Evolutionary conservation across 371 early-diverging fungal genomes (phyloP), one percentile per base, ranked within the genome.

Genomic region (Dinochytrium kinnereticum): DNA sequence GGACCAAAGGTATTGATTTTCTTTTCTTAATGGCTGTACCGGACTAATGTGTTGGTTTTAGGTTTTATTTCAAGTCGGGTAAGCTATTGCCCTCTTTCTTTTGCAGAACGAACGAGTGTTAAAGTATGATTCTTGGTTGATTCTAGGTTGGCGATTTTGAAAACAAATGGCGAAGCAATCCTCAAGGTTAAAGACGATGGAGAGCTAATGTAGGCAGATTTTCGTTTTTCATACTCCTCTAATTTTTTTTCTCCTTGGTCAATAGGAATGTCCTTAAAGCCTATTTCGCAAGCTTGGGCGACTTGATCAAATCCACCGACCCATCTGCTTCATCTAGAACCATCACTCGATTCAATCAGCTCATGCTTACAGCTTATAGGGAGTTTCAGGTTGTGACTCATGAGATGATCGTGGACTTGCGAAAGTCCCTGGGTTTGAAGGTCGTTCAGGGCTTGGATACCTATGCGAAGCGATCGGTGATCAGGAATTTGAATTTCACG

Each of bases 401-500:
- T 36, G 92, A 91, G 13, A 78, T 86, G 72, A 89, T 98, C 31
- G 83, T 87, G 2, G 96, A 96, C 61, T 82, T 96, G 66, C 88
- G 99, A 40, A 91, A 92, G 61, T 88, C 90, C n/a, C 91, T 92
- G 78, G 96, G 96, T 82, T 89, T 96, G 68, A 94, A 94, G 76
- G 95, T 98, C 19, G 94, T 95, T n/a, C 97, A 97, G 71, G 92
- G 94, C 26, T 91, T 98, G 72, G 96, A 96, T 80, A 90, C 90
- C 36, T 98, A 94, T 72, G 92, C 97, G 0, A 98, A 96, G 72
- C 91, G 96, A 74, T 91, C 92, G 0, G 88, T 92, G 21, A 85
- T 97, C 33, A 91, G 98, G 21, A 93, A 95, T 75, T 80, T 98
- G 31, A 81, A 86, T 0, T 86, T 91, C 51, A 85, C 86, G 3